Conservation (phyloP, 192 early-diverging fungal species). For the Coemansia javaensis region DNA sequence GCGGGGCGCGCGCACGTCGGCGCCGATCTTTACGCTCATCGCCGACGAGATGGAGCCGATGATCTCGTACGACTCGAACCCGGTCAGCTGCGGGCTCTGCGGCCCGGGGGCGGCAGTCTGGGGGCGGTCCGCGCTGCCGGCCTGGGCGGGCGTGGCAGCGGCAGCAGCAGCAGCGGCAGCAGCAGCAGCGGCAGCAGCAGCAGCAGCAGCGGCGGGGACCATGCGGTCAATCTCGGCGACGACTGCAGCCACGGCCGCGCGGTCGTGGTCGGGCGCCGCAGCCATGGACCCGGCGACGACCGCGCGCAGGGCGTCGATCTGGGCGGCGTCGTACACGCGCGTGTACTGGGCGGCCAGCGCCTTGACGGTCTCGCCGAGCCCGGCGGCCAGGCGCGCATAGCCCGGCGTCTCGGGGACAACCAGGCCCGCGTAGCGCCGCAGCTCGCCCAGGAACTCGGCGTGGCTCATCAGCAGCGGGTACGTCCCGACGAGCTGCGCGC, state of each 20-base stretch:
- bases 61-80: conserved; percentile 28
- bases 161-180: too few relatives aligned
- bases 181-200: too few relatives aligned
- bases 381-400: conserved; percentile 4
- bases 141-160: too few relatives aligned
- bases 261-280: neutral
- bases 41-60: conserved; percentile 7
- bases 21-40: conserved; percentile 1
- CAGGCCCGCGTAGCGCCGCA: conserved; percentile 49
- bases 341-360: conserved; percentile 25
- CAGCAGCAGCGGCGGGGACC: conserved; percentile 19
- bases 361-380: conserved; percentile 14
- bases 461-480: conserved; percentile 43
- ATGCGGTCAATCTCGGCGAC: conserved; percentile 25
- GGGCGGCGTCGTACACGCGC: conserved; percentile 17
- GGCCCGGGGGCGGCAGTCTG: too few relatives aligned
- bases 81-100: conserved; percentile 8
- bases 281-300: conserved; percentile 15
- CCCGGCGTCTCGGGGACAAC: conserved; percentile 27
- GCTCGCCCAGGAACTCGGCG: conserved; percentile 38
- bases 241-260: neutral
- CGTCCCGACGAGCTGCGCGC: conserved; percentile 29
- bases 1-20: conserved; percentile 20
- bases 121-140: too few relatives aligned
- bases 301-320: conserved; percentile 23